Evolutionary conservation across 2,329 filamentous ascomycete species (phyloP), one percentile per base, ranked within the genome.

Genomic region (Fusarium sp.): DNA sequence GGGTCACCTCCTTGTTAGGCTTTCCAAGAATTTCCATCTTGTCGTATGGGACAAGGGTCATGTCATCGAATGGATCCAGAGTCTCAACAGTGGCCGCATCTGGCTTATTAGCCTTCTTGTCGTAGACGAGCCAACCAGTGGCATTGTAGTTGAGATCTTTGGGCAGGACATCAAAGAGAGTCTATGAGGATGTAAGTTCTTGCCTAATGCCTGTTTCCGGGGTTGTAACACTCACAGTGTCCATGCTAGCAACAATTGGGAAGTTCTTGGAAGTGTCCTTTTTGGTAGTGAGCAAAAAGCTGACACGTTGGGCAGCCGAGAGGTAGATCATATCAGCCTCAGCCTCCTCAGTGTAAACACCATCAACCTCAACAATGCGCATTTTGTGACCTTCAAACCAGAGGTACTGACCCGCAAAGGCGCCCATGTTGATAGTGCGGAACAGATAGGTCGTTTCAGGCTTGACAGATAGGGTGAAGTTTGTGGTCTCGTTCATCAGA

Each of bases 11-110:
- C 66, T 88, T 84, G 76, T 92, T 87, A 1, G 91, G 89, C 15
- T 88, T 81, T 6, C 84, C 82, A 9, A 90, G 84, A 10, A 91
- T 81, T 11, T 83, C 80, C 76, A 87, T 80, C 54, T 87, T 85
- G 74, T 96, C 92, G 60, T 86, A 83, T 0, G 94, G 91, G 2
- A 90, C 83, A 1, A 97, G 84, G 0, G 77, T 84, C 67, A 91
- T 88, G 75, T 97, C 94, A 72, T 97, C 93, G 64, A 91, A 90
- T 5, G 89, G 85, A 27, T 89, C 80, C 47, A 93, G 87, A 14
- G 86, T 83, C 39, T 90, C 84, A 4, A 94, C 75, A 0, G 83
- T 66, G 3, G 85, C 83, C 1, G 92, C 81, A 0, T 81, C 74
- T 4, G 86, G 84, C 2, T 84, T 76, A 0, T 80, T 70, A 17